A percentile compares a stretch with the other conserved stretches of the same genome.
Evolutionary conservation across 352 stramenopile genomes (phyloP).

Genomic region (Sclerospora graminicola): DNA sequence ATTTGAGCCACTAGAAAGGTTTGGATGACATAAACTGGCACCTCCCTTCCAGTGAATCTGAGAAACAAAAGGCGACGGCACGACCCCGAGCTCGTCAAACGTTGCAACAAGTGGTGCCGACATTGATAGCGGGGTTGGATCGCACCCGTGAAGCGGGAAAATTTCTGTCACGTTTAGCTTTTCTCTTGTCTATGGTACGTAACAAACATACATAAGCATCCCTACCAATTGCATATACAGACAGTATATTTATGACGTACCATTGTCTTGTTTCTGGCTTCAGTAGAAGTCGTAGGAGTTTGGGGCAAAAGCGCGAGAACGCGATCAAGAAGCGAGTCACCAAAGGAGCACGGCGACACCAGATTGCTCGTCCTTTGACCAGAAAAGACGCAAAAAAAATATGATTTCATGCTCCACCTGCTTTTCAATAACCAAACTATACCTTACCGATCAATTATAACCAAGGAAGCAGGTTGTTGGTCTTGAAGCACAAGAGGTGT

Average conservation of each 20-base stretch:
- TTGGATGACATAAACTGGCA: slow-evolving; percentile 48
- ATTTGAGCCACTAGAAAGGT: slow-evolving; percentile 27
- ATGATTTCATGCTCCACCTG: too few species aligned
- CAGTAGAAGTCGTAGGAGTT: slow-evolving; percentile 16
- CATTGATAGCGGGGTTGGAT: slow-evolving; percentile 32
- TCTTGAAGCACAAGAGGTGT: slow-evolving; percentile 23
- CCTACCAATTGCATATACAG: background rate
- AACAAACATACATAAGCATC: slow-evolving; percentile 1
- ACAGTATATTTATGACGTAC: slow-evolving; percentile 5
- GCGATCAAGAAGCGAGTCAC: slow-evolving; percentile 54
- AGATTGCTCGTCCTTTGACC: slow-evolving; percentile 48
- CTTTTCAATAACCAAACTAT: background rate
- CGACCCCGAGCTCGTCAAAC: slow-evolving; percentile 10
- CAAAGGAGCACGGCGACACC: slow-evolving; percentile 49
- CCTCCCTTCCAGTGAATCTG: slow-evolving; percentile 59
- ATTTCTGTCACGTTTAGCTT: slow-evolving; percentile 52
- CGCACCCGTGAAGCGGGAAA: slow-evolving; percentile 51
- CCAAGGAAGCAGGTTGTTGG: slow-evolving; percentile 37
- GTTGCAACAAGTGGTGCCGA: slow-evolving; percentile 2
- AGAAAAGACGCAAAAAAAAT: background rate
- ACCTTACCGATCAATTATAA: slow-evolving; percentile 61
- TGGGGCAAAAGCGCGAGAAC: slow-evolving; percentile 57
- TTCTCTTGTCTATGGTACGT: slow-evolving; percentile 26
- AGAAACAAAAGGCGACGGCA: slow-evolving; percentile 48
- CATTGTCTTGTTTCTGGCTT: slow-evolving; percentile 2